Evolutionary conservation across 768 basidiomycete genomes (phyloP).

Genomic region (Pisolithus sp.): DNA sequence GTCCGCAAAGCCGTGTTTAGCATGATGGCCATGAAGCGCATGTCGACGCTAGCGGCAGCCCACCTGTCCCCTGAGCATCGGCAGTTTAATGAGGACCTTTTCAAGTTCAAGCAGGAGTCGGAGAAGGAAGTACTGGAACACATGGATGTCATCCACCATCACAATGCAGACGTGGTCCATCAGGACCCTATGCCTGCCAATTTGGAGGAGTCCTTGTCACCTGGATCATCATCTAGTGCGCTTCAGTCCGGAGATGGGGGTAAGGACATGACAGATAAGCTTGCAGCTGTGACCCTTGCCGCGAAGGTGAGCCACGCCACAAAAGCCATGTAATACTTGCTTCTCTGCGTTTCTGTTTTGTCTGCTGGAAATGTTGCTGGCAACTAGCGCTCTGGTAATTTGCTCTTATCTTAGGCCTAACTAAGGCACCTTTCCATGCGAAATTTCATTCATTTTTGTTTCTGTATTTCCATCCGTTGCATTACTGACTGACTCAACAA

Average conservation of each 20-base stretch:
- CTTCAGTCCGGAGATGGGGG: conserved; percentile 1
- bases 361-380: background rate
- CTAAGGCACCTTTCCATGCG: background rate
- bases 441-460: background rate
- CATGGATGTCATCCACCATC: conserved; percentile 45
- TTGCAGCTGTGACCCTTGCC: conserved; percentile 20
- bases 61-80: conserved; percentile 38
- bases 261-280: conserved; percentile 22
- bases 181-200: background rate
- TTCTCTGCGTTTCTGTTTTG: background rate
- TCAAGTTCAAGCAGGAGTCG: conserved; percentile 75
- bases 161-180: conserved; percentile 23
- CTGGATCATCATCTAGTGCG: conserved; percentile 2
- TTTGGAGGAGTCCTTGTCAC: background rate
- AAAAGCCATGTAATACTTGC: conserved; percentile 10
- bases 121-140: conserved; percentile 43
- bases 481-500: conserved; percentile 16
- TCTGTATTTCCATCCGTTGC: background rate
- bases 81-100: conserved; percentile 52
- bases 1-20: conserved; percentile 86
- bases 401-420: background rate
- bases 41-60: conserved; percentile 46
- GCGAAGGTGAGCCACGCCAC: conserved; percentile 24
- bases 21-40: conserved; percentile 79
- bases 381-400: background rate